A percentile compares a stretch with the other conserved stretches of the same genome.
Evolutionary conservation across 2,329 filamentous ascomycete species (phyloP).

Genomic region (Colletotrichum cuscutae): DNA sequence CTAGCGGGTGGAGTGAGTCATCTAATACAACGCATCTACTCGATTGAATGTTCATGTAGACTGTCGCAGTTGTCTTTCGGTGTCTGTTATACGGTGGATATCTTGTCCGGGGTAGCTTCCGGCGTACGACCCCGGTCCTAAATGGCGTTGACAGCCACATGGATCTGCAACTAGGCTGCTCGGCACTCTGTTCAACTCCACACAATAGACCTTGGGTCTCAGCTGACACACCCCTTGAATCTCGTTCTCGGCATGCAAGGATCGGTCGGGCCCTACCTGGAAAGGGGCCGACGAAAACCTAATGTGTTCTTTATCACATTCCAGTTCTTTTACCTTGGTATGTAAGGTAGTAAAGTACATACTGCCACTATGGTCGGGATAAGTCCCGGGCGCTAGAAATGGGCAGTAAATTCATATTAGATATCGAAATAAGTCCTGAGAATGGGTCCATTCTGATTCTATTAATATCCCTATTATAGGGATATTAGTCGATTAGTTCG

Average conservation of each 20-base stretch:
- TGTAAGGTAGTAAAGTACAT: background rate
- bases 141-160: background rate
- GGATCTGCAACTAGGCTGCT: conserved; percentile 12
- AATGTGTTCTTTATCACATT: background rate
- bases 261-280: background rate
- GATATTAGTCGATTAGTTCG: no score
- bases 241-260: background rate
- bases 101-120: conserved; percentile 5
- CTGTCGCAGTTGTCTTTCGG: no score
- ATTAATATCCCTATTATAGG: no score
- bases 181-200: background rate
- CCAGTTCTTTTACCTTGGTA: background rate
- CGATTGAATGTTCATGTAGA: no score
- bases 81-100: background rate
- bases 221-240: conserved; percentile 24
- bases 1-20: no score
- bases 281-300: background rate
- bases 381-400: background rate
- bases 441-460: background rate
- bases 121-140: background rate
- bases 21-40: no score
- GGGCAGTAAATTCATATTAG: background rate
- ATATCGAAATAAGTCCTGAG: background rate
- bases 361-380: background rate
- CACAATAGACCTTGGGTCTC: background rate